These are phyloP conservation scores for Kwoniella sp. DNA, from an alignment of 768 basidiomycete genomes.

Conservation along the genomic window DNA sequence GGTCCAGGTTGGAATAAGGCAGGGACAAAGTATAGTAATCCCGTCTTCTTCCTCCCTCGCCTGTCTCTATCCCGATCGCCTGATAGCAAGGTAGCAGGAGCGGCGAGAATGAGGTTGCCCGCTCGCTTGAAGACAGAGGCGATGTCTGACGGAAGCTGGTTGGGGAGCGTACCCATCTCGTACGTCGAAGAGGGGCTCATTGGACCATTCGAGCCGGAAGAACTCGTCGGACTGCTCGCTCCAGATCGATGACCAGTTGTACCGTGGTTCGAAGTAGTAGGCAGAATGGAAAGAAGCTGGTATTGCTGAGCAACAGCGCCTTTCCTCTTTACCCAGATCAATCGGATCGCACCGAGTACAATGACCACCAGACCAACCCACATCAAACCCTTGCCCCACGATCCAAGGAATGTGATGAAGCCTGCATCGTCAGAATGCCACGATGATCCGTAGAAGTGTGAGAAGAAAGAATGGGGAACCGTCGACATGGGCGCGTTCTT, in stretches of 20 bases:
- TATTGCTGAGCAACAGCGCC: conserved; percentile 16
- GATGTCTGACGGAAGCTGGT: conserved; percentile 27
- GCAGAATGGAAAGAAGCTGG: conserved; percentile 34
- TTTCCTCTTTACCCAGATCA: conserved; percentile 46
- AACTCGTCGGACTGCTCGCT: conserved; percentile 15
- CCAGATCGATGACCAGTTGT: neutral
- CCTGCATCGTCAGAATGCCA: conserved; percentile 98
- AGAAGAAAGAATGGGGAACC: conserved; percentile 88
- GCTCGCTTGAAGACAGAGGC: conserved; percentile 35
- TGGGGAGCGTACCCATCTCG: conserved; percentile 5
- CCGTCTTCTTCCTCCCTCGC: conserved; percentile 21
- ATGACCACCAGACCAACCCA: conserved; percentile 76
- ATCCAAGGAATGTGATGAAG: conserved; percentile 89
- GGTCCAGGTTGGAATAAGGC: conserved; percentile 36
- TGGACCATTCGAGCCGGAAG: conserved; percentile 12
- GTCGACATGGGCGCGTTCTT: conserved; percentile 85
- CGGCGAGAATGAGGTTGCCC: conserved; percentile 44
- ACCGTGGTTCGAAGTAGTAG: conserved; percentile 14
- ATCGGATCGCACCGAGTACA: conserved; percentile 67
- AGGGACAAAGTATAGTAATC: conserved; percentile 44
- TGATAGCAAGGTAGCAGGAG: conserved; percentile 37
- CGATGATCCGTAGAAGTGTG: conserved; percentile 96
- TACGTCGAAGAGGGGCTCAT: conserved; percentile 18
- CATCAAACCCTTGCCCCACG: conserved; percentile 86
- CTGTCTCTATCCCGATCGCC: conserved; percentile 8